These are phyloP conservation scores for Citrus reticulata DNA, from an alignment of 345 rosid species.

Conservation along the genomic window DNA sequence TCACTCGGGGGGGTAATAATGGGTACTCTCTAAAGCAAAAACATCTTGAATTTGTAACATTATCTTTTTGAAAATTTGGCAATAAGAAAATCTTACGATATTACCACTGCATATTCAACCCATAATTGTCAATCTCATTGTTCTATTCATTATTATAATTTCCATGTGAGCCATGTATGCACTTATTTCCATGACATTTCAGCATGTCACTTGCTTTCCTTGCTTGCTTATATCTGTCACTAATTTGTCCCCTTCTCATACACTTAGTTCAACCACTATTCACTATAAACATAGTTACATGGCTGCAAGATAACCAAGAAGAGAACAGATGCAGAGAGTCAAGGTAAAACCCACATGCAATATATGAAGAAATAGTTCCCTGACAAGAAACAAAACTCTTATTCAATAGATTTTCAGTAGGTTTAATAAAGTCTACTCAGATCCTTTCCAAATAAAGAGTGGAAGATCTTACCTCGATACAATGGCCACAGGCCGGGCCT, in stretches of 20 bases:
- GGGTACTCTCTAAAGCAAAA: not conserved
- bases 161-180: not conserved
- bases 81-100: not conserved
- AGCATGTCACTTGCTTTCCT: not conserved
- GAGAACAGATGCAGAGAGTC: not conserved
- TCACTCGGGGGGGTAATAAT: not conserved
- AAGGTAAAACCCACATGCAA: not conserved
- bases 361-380: not conserved
- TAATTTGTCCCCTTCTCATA: not conserved
- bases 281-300: not conserved
- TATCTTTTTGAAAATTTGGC: not conserved
- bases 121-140: not conserved
- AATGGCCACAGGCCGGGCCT: slow-evolving; percentile 90
- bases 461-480: slow-evolving; percentile 72
- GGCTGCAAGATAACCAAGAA: not conserved
- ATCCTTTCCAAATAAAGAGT: not conserved
- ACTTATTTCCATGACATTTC: not conserved
- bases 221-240: not conserved
- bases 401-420: not conserved
- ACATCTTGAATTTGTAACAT: not conserved
- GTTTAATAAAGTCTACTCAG: not conserved
- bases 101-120: not conserved
- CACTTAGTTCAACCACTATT: not conserved
- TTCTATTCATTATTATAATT: not conserved
- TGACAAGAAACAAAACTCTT: not conserved